Conservation (phyloP, 768 basidiomycete species). For the Rhizopogon vesiculosus region DNA sequence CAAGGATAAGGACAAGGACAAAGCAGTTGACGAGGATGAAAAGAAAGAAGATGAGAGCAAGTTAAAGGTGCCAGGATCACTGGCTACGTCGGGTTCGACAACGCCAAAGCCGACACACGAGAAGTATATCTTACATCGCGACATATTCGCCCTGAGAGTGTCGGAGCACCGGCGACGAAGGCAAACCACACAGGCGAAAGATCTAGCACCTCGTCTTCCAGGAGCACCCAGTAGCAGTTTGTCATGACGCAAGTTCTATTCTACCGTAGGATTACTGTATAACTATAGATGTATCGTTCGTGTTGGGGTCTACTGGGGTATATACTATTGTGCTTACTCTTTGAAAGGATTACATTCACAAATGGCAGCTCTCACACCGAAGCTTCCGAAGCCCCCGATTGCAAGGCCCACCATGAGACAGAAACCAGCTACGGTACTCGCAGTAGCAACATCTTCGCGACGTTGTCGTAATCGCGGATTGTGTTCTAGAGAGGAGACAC, state of each 20-base stretch:
- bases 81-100: constrained; percentile 24
- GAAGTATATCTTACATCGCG: constrained; percentile 76
- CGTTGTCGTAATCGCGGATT: constrained; percentile 68
- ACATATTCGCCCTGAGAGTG: constrained; percentile 77
- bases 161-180: constrained; percentile 67
- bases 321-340: constrained; percentile 1
- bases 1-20: constrained; percentile 27
- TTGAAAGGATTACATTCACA: constrained; percentile 76
- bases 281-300: not conserved
- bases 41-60: constrained; percentile 30
- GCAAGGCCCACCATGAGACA: constrained; percentile 73
- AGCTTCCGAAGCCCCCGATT: constrained; percentile 74
- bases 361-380: constrained; percentile 65
- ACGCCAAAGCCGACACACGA: constrained; percentile 52
- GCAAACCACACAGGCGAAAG: constrained; percentile 63
- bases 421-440: constrained; percentile 79
- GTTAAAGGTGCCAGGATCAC: constrained; percentile 15
- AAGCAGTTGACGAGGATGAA: constrained; percentile 31
- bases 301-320: not conserved
- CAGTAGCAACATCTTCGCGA: constrained; percentile 77
- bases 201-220: constrained; percentile 68
- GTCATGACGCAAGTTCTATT: constrained; percentile 2
- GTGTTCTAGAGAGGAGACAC: constrained; percentile 75
- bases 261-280: not conserved
- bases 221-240: constrained; percentile 43